Conservation (phyloP, 2,329 filamentous ascomycete species). For the Volutella citrinella region DNA sequence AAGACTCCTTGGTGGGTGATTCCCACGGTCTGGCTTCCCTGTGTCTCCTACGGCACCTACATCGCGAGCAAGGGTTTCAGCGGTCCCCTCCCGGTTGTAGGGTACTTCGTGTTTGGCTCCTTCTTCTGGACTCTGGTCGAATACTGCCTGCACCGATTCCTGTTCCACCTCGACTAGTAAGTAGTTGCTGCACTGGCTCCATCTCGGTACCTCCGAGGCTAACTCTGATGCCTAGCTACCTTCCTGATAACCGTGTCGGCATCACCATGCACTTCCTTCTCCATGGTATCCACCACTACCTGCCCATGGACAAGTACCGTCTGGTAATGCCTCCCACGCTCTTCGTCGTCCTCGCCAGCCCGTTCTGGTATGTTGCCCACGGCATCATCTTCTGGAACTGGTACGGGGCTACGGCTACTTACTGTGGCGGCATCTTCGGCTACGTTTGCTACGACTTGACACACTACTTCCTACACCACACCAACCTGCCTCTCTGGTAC, state of each 20-base stretch:
- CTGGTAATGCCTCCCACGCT: constrained; percentile 95
- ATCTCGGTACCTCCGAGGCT: constrained; percentile 18
- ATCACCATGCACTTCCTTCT: constrained; percentile 89
- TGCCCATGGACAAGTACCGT: constrained; percentile 98
- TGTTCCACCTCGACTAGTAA: constrained; percentile 93
- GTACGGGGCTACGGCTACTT: constrained; percentile 75
- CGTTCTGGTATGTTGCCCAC: constrained; percentile 92
- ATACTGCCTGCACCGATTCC: constrained; percentile 81
- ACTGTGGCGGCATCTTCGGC: constrained; percentile 87
- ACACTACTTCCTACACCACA: constrained; percentile 97
- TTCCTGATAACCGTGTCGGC: constrained; percentile 87
- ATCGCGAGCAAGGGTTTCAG: constrained; percentile 61
- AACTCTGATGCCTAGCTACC: constrained; percentile 54
- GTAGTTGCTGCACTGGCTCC: constrained; percentile 29
- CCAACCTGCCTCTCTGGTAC: constrained; percentile 87
- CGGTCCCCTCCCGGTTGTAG: constrained; percentile 43
- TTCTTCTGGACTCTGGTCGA: constrained; percentile 87
- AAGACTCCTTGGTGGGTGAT: constrained; percentile 94
- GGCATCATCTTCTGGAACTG: constrained; percentile 79
- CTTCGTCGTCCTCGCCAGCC: constrained; percentile 77
- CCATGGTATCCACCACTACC: constrained; percentile 95
- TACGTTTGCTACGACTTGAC: constrained; percentile 97
- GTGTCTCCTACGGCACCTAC: constrained; percentile 68
- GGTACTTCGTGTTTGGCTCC: constrained; percentile 69
- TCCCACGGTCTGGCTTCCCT: constrained; percentile 81